phyloP scores from a whole-genome alignment of 495 filamentous ascomycete species.

The Durotheca rogersii region DNA sequence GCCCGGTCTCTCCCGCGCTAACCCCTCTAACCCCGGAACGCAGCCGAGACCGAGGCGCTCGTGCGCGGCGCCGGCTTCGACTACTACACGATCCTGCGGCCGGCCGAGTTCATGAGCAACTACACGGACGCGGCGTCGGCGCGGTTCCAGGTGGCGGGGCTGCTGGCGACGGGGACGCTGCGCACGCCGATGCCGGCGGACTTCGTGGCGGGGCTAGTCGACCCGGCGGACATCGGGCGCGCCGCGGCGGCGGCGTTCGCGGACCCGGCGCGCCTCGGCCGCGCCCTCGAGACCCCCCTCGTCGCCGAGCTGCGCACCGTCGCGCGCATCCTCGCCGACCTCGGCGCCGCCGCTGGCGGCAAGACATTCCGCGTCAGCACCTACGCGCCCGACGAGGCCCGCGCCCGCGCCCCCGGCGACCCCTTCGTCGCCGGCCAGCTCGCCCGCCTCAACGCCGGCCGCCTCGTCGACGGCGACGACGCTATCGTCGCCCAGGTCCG shows the following conservation, averaged over 20 bases:
- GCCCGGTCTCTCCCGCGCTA: background rate
- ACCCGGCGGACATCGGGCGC: slow-evolving; percentile 59
- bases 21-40: background rate
- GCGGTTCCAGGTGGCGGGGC: background rate
- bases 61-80: slow-evolving; percentile 35
- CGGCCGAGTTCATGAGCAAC: slow-evolving; percentile 66
- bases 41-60: slow-evolving; percentile 37
- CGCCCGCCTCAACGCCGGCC: background rate
- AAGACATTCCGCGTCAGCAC: slow-evolving; percentile 12
- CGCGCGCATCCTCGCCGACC: background rate
- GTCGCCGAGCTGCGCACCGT: background rate
- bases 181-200: slow-evolving; percentile 37
- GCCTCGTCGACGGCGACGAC: background rate
- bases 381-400: slow-evolving; percentile 6
- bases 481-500: slow-evolving; percentile 23
- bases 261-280: slow-evolving; percentile 1
- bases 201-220: slow-evolving; percentile 55
- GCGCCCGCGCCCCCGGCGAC: background rate
- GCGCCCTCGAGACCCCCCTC: background rate
- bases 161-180: slow-evolving; percentile 42
- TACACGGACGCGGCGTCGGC: slow-evolving; percentile 5
- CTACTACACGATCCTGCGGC: slow-evolving; percentile 59
- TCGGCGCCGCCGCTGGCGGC: slow-evolving; percentile 13
- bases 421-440: slow-evolving; percentile 14
- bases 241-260: slow-evolving; percentile 55